Base-by-base conservation (phyloP, 495 filamentous ascomycete species). In the Acidomyces sp. region DNA sequence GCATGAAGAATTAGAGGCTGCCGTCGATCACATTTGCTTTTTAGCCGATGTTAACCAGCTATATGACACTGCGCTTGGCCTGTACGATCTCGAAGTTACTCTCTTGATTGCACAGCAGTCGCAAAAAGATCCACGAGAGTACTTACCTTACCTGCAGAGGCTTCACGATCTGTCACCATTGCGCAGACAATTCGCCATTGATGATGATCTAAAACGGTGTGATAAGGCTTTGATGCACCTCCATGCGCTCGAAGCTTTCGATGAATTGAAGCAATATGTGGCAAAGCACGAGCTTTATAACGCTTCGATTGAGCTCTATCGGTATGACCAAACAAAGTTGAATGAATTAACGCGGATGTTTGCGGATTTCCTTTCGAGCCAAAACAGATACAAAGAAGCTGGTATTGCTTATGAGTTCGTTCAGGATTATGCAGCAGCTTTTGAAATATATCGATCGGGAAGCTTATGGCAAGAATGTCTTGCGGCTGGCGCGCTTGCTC, bases 1-100 rank as follows among this genome's bases (percentile, higher is more conserved):
- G 7, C 62, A 78, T 22, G 64, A 77, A 12, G 65, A 85, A 46
- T 78, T 80, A 3, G 83, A 95, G 47, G 74, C 76, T 56, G 85
- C 87, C 1, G 78, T 93, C 26, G 85, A 92, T 54, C 90, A 97
- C 49, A 93, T 96, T 48, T 95, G 85, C 66, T 97, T 95, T 64
- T 67, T 97, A 29, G 82, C 85, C 0, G 90, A 97, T 61, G 78
- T 90, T 15, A 90, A 94, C 55, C 75, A 73, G 37, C 72, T 97
- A n/a, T 97, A 90, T 53, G 82, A 94, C 43, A 78, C 83, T 41
- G 82, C 90, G 5, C 66, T 97, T 12, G 87, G 87, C 17, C 62
- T 96, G 2, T 95, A 97, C 55, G 74, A 94, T 53, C 70, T 97
- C 3, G 88, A 93, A 25, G 74, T 96, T 24, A 79, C 86, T 6